These are phyloP conservation scores for Fomitopsis serialis DNA, from an alignment of 768 basidiomycete species.

Conservation along the genomic window DNA sequence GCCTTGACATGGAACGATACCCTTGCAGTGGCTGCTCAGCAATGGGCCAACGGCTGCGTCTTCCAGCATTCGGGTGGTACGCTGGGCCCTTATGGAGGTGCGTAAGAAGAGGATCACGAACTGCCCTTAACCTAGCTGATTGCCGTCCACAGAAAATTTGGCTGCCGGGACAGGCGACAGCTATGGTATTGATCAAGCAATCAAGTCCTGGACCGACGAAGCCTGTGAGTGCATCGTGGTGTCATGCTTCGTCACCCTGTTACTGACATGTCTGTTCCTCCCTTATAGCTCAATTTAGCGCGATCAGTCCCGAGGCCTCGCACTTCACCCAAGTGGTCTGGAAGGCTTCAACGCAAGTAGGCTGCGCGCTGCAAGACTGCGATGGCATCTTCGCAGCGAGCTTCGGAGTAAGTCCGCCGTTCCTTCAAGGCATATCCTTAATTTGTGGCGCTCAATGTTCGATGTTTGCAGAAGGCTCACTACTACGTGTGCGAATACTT, in stretches of 20 bases:
- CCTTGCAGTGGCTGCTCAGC: slow-evolving; percentile 57
- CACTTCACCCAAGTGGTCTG: slow-evolving; percentile 79
- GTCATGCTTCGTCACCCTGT: neutral
- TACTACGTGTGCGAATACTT: slow-evolving; percentile 70
- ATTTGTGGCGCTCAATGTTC: neutral
- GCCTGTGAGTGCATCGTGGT: slow-evolving; percentile 38
- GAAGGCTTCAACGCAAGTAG: slow-evolving; percentile 60
- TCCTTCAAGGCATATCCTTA: too few species aligned
- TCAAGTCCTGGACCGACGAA: slow-evolving; percentile 66
- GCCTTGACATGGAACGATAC: slow-evolving; percentile 59
- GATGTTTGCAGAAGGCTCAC: slow-evolving; percentile 38
- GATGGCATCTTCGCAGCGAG: slow-evolving; percentile 50
- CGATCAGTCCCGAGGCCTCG: slow-evolving; percentile 50
- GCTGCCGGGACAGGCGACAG: slow-evolving; percentile 61
- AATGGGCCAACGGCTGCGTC: slow-evolving; percentile 63
- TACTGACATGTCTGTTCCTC: neutral
- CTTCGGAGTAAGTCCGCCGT: slow-evolving; percentile 41
- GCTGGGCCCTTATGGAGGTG: slow-evolving; percentile 62
- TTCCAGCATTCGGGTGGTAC: slow-evolving; percentile 67
- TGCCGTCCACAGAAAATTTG: slow-evolving; percentile 52
- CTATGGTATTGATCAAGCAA: slow-evolving; percentile 43
- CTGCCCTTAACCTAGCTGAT: neutral
- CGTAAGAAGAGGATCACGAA: neutral
- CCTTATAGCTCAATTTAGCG: slow-evolving; percentile 46
- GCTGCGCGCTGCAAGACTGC: slow-evolving; percentile 56